phyloP scores from a whole-genome alignment of 352 stramenopile genomes.

The Globisporangium polare region DNA sequence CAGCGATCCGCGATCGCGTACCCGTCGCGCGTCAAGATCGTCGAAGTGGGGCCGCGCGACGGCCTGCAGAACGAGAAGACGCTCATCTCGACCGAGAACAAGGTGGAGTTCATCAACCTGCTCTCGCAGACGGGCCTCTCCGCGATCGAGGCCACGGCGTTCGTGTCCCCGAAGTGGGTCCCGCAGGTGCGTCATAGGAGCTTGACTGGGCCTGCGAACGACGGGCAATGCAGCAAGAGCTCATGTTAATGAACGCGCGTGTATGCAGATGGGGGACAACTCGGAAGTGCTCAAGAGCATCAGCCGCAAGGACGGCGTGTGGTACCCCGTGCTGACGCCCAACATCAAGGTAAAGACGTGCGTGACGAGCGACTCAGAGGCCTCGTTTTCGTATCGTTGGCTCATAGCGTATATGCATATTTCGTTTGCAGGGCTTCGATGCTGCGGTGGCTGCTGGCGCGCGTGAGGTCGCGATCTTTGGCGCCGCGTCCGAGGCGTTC shows the following conservation, averaged over 20 bases:
- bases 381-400: not conserved
- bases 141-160: conserved; percentile 92
- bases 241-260: not conserved
- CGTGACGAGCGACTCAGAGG: not conserved
- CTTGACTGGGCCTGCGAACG: not conserved
- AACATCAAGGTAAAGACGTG: conserved; percentile 84
- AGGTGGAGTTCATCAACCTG: conserved; percentile 90
- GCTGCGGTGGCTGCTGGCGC: conserved; percentile 76
- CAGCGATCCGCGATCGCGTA: conserved; percentile 26
- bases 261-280: conserved; percentile 92
- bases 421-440: conserved; percentile 73
- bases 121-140: conserved; percentile 87
- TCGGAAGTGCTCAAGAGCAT: conserved; percentile 86
- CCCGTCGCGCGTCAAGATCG: conserved; percentile 85
- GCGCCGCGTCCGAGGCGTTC: conserved; percentile 93
- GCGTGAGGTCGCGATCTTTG: conserved; percentile 95
- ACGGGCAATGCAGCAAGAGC: not conserved
- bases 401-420: not conserved
- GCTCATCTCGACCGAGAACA: conserved; percentile 84
- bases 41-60: conserved; percentile 94
- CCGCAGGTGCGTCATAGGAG: conserved; percentile 68
- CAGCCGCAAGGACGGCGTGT: conserved; percentile 64
- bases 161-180: conserved; percentile 97
- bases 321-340: conserved; percentile 90
- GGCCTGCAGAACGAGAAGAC: conserved; percentile 95